These are phyloP conservation scores for Neofusicoccum laricinum DNA, from an alignment of 2,329 filamentous ascomycete species.

Conservation along the genomic window DNA sequence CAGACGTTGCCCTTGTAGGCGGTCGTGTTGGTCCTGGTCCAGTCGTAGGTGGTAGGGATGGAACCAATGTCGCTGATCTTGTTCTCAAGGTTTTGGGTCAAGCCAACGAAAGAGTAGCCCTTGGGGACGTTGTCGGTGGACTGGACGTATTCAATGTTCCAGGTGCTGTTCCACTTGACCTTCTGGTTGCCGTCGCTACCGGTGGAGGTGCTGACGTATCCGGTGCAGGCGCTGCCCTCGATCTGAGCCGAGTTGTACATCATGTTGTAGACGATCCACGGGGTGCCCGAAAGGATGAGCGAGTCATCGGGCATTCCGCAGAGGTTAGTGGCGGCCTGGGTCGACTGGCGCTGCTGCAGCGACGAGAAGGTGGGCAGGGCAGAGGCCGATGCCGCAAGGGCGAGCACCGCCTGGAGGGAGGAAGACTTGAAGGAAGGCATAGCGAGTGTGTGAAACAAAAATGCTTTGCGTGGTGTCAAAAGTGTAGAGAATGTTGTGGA, in stretches of 20 bases:
- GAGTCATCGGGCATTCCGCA: slow-evolving; percentile 12
- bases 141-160: slow-evolving; percentile 37
- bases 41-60: slow-evolving; percentile 41
- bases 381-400: slow-evolving; percentile 16
- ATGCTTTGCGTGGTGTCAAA: neutral
- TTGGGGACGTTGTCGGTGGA: slow-evolving; percentile 40
- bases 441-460: neutral
- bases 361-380: slow-evolving; percentile 14
- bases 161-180: slow-evolving; percentile 40
- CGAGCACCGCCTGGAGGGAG: slow-evolving; percentile 14
- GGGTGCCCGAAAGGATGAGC: slow-evolving; percentile 36
- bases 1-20: slow-evolving; percentile 34
- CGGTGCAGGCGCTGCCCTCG: slow-evolving; percentile 40
- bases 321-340: slow-evolving; percentile 19
- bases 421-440: slow-evolving; percentile 11
- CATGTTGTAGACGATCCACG: slow-evolving; percentile 48
- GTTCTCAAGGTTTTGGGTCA: slow-evolving; percentile 43
- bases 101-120: slow-evolving; percentile 45
- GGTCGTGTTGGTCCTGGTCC: slow-evolving; percentile 25
- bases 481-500: neutral
- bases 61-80: slow-evolving; percentile 37
- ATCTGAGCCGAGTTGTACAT: slow-evolving; percentile 43
- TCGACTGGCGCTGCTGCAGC: slow-evolving; percentile 14
- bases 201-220: slow-evolving; percentile 33
- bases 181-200: slow-evolving; percentile 30